Percentiles rank a stretch among this genome's conserved stretches.
Evolutionary conservation across 2,329 filamentous ascomycete genomes (phyloP).

Genomic region (Hansfordia pulvinata): DNA sequence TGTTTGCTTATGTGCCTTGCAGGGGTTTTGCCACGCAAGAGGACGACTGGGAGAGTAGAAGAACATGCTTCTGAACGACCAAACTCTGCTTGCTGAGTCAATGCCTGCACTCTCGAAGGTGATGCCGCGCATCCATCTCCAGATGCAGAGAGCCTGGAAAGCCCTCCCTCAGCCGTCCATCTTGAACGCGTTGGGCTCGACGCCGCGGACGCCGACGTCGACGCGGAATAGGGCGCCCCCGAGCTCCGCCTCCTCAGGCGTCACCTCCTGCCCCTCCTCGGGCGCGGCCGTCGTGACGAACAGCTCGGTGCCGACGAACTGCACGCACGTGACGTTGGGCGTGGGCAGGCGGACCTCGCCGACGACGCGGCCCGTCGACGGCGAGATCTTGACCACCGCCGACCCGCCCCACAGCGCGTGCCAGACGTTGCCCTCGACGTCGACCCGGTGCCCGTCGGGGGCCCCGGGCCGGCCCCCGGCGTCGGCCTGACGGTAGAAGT

Average conservation of each 20-base stretch:
- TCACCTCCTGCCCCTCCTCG: constrained; percentile 49
- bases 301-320: constrained; percentile 62
- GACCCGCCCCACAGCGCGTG: constrained; percentile 71
- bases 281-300: constrained; percentile 67
- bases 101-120: too few species aligned
- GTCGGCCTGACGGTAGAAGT: constrained; percentile 59
- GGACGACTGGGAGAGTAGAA: too few species aligned
- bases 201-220: constrained; percentile 59
- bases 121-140: neutral
- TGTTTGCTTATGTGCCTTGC: too few species aligned
- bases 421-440: constrained; percentile 80
- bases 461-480: constrained; percentile 53
- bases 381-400: constrained; percentile 61
- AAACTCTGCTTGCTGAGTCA: too few species aligned
- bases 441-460: constrained; percentile 77
- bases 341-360: constrained; percentile 69
- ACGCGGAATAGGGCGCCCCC: constrained; percentile 64
- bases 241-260: constrained; percentile 46
- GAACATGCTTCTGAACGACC: too few species aligned
- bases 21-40: too few species aligned
- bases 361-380: constrained; percentile 54
- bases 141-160: neutral
- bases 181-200: constrained; percentile 51
- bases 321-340: constrained; percentile 65
- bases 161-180: constrained; percentile 16